These are phyloP conservation scores for Malus hybrid DNA, from an alignment of 331 rosid genomes.

Conservation along the genomic window DNA sequence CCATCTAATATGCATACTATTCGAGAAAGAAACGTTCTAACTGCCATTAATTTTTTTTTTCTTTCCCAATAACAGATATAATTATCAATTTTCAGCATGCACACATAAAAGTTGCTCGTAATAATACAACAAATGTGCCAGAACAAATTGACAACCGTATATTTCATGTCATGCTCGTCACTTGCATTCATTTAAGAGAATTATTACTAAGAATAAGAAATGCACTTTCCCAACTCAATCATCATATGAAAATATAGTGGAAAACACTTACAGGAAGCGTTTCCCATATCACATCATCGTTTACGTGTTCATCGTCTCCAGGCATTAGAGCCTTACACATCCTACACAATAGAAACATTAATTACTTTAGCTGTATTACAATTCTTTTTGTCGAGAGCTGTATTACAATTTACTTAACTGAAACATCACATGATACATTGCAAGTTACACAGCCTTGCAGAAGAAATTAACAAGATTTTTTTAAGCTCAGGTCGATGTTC, in stretches of 20 bases:
- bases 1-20: not conserved
- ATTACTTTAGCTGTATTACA: slow-evolving; percentile 1
- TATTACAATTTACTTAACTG: not conserved
- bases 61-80: not conserved
- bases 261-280: slow-evolving; percentile 82
- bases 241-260: slow-evolving; percentile 21
- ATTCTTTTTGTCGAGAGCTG: not conserved
- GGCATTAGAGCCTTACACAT: slow-evolving; percentile 96
- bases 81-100: not conserved
- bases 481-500: not conserved
- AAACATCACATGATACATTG: not conserved
- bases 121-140: not conserved
- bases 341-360: slow-evolving; percentile 33
- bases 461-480: not conserved
- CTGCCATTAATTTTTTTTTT: not conserved
- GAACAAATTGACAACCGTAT: not conserved
- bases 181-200: not conserved
- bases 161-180: not conserved
- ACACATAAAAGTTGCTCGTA: not conserved
- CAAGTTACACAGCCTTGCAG: slow-evolving; percentile 2
- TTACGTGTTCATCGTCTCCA: slow-evolving; percentile 80
- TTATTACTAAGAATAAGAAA: not conserved
- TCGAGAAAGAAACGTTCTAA: not conserved
- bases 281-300: slow-evolving; percentile 91
- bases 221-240: not conserved